Evolutionary conservation across 345 rosid genomes (phyloP).

Genomic region (Melaleuca alternifolia): DNA sequence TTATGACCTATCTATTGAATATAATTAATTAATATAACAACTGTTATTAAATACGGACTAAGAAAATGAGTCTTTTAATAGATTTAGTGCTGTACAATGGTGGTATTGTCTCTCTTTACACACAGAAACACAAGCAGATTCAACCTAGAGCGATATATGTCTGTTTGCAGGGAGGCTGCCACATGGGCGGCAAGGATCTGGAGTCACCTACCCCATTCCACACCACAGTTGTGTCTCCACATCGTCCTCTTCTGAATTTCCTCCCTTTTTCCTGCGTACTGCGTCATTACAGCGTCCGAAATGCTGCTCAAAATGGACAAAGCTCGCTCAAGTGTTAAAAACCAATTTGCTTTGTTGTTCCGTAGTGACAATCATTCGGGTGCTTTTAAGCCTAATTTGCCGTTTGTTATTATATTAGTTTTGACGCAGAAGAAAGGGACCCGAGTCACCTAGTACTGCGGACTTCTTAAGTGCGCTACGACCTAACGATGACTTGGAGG

Average conservation of each 20-base stretch:
- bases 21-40: too few species aligned
- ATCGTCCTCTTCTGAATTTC: too few species aligned
- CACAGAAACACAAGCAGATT: not conserved
- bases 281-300: not conserved
- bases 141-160: not conserved
- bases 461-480: constrained; percentile 15
- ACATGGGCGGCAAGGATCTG: constrained; percentile 14
- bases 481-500: constrained; percentile 6
- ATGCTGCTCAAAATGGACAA: not conserved
- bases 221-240: too few species aligned
- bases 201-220: constrained; percentile 17
- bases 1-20: too few species aligned
- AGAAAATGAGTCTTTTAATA: too few species aligned
- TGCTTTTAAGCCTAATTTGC: constrained; percentile 15
- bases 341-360: too few species aligned
- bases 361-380: not conserved
- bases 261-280: not conserved
- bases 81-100: not conserved
- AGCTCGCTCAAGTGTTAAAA: not conserved
- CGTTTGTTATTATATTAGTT: not conserved
- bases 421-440: not conserved
- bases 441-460: not conserved
- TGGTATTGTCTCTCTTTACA: not conserved
- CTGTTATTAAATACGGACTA: too few species aligned
- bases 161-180: not conserved